These are phyloP conservation scores for Fusarium illudens DNA, from an alignment of 2,329 filamentous ascomycete species.

Conservation along the genomic window DNA sequence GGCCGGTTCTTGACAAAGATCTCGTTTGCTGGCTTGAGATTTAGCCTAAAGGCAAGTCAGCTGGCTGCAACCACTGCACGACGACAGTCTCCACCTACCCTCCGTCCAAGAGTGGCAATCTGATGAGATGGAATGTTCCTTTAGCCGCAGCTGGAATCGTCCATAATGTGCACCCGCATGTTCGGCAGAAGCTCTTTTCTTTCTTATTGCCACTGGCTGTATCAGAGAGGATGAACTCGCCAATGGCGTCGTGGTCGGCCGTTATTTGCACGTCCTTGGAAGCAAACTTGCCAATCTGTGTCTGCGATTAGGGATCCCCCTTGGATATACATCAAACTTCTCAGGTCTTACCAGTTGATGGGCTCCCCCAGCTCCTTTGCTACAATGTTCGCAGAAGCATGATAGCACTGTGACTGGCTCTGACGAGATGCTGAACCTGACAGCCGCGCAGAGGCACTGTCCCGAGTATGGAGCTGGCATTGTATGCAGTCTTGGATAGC, in stretches of 20 bases:
- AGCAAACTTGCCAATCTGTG: slow-evolving; percentile 43
- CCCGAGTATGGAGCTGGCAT: slow-evolving; percentile 30
- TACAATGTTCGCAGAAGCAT: slow-evolving; percentile 36
- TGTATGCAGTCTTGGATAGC: neutral
- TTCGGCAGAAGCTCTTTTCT: slow-evolving; percentile 40
- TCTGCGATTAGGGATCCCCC: neutral
- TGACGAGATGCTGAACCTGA: slow-evolving; percentile 16
- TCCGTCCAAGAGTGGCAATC: slow-evolving; percentile 34
- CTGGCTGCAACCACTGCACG: neutral
- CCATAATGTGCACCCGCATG: slow-evolving; percentile 41
- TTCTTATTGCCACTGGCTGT: slow-evolving; percentile 40
- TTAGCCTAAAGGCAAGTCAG: slow-evolving; percentile 14
- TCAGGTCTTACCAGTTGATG: slow-evolving; percentile 25
- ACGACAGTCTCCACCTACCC: slow-evolving; percentile 32
- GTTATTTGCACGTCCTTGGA: slow-evolving; percentile 21
- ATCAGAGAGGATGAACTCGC: slow-evolving; percentile 28
- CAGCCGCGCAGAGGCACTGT: slow-evolving; percentile 29
- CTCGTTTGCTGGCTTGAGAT: slow-evolving; percentile 37
- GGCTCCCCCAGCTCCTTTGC: slow-evolving; percentile 29
- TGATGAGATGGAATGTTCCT: slow-evolving; percentile 37
- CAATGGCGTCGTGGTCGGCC: neutral
- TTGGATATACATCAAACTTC: fast-evolving
- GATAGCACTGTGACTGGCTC: slow-evolving; percentile 29
- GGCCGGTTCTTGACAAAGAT: slow-evolving; percentile 44
- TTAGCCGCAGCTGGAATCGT: slow-evolving; percentile 40